Base-by-base conservation (phyloP, 805 yeast species). In the Saturnispora diversa region DNA sequence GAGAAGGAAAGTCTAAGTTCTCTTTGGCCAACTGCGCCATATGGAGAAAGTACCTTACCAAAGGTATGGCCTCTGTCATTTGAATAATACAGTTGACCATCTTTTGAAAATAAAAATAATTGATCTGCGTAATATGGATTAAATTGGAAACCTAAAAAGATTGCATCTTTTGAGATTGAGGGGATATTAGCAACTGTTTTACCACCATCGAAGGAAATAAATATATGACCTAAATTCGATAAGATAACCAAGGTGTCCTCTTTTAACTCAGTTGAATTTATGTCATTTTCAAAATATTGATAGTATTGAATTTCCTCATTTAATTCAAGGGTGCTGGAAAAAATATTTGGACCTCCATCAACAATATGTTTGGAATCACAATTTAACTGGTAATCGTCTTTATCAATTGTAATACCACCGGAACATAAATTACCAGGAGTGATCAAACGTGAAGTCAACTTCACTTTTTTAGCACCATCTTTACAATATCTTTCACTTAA, bases 171-270 rank as follows among this genome's bases (percentile, higher is more conserved):
- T n/a, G 72, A 74, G 5, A 69, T 44, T 37, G 82, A 65, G 12
- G 64, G 65, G 13, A 73, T 64, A 7, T 50, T 58, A 12, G 53
- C 52, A 31, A 52, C 47, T 10, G 23, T 40, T 3, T 59, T 52
- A 11, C 90, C 90, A 30, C 83, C 83, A 55, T 86, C 78, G 50
- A 72, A 80, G 0, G 96, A 83, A 6, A 84, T 70, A 50, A 65
- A 80, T 2, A 77, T 70, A 5, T 64, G 63, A 34, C 72, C 66
- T 10, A 67, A 63, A 20, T 62, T 55, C 0, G 90, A 80, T 36
- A 74, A 62, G 6, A 84, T 60, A 12, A 90, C 54, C 6, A 90
- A 56, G 0, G 87, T 74, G 53, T 83, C 88, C 46, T 77, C 84
- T 20, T 66, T 68, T 37, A 61, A 43, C 2, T 66, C 62, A 17